These are phyloP conservation scores for Cryptococcus amylolentus DNA, from an alignment of 1,284 basidiomycete genomes.

Conservation along the genomic window DNA sequence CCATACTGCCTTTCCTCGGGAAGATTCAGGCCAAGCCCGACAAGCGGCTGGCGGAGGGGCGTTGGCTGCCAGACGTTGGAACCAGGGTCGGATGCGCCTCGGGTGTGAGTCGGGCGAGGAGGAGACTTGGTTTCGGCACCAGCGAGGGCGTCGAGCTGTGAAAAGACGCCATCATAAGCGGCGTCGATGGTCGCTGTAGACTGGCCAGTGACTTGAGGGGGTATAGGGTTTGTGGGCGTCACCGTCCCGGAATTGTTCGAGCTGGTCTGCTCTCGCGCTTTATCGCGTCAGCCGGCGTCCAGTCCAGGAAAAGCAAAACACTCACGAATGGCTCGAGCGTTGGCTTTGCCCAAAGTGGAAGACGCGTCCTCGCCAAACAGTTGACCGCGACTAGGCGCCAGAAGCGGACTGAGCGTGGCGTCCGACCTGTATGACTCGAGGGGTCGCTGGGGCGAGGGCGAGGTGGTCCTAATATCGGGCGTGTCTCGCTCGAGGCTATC, in stretches of 20 bases:
- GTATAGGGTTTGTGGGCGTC: conserved; percentile 3
- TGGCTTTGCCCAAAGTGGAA: neutral
- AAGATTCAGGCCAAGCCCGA: conserved; percentile 9
- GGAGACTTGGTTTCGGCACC: conserved; percentile 2
- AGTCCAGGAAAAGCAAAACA: neutral
- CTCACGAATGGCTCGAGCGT: neutral
- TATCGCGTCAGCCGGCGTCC: neutral
- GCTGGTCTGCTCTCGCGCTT: neutral
- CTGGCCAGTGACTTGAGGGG: conserved; percentile 27
- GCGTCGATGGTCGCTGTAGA: conserved; percentile 26
- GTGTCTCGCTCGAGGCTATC: neutral
- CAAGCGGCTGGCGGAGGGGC: conserved; percentile 15
- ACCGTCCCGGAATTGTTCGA: neutral
- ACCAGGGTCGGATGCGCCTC: neutral
- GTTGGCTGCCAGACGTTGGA: conserved; percentile 6
- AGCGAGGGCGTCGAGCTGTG: conserved; percentile 37
- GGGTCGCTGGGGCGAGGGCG: conserved; percentile 35
- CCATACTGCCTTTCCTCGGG: neutral
- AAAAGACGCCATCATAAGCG: conserved; percentile 42
- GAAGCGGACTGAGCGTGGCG: conserved; percentile 15
- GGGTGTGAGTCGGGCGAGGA: neutral
- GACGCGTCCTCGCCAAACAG: conserved; percentile 11
- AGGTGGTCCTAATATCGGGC: conserved; percentile 36
- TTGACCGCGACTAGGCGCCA: conserved; percentile 12
- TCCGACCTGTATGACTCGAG: neutral